These are phyloP conservation scores for Kluyveromyces starmeri DNA, from an alignment of 805 yeast species.

Conservation along the genomic window DNA sequence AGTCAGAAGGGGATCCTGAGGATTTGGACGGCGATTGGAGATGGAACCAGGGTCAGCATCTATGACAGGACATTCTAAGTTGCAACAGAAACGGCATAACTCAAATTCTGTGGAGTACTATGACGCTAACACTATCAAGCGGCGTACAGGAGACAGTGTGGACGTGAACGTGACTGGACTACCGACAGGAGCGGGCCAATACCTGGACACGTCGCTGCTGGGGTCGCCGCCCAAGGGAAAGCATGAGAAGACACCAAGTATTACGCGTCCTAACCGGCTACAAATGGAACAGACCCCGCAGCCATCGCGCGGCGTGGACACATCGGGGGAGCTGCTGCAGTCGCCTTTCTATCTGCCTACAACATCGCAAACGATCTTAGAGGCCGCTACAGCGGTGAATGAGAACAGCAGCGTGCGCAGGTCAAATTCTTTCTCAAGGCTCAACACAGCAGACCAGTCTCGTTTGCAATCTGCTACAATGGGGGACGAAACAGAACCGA, in stretches of 20 bases:
- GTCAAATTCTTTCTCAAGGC: slow-evolving; percentile 5
- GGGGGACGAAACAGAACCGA: neutral
- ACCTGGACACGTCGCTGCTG: slow-evolving; percentile 6
- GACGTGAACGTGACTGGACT: slow-evolving; percentile 4
- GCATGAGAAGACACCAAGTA: slow-evolving; percentile 7
- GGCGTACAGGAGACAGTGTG: slow-evolving; percentile 13
- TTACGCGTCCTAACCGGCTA: slow-evolving; percentile 9
- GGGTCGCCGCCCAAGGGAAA: slow-evolving; percentile 1
- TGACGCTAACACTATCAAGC: slow-evolving; percentile 12
- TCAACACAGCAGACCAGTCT: neutral
- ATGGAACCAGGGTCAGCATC: slow-evolving; percentile 1
- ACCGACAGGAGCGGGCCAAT: slow-evolving; percentile 5
- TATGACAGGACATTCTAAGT: slow-evolving; percentile 4
- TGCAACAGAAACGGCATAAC: slow-evolving; percentile 21
- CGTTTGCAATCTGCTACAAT: neutral
- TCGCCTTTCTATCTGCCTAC: slow-evolving; percentile 14
- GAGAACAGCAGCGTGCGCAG: slow-evolving; percentile 9
- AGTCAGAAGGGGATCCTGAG: too few species aligned
- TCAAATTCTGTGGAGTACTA: slow-evolving; percentile 15
- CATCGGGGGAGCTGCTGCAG: slow-evolving; percentile 8
- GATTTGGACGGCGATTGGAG: too few species aligned
- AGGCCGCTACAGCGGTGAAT: slow-evolving; percentile 8
- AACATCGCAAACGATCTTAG: slow-evolving; percentile 10
- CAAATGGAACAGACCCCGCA: slow-evolving; percentile 9
- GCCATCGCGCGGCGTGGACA: slow-evolving; percentile 4